Evolutionary conservation across 257 asterid species (phyloP).

Genomic region (Ballota nigra): DNA sequence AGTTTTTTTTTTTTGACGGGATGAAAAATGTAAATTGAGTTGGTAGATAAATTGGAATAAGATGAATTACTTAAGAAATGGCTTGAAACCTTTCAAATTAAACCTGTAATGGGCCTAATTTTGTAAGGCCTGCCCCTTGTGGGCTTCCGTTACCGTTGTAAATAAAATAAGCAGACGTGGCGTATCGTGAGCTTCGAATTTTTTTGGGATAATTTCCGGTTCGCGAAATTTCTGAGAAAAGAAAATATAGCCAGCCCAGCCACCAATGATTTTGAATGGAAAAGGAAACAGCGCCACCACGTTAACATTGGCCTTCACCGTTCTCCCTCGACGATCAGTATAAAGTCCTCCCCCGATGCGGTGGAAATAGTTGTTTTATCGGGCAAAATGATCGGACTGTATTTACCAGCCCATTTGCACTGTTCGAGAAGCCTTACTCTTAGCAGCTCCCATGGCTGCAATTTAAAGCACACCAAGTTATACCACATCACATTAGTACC

Average conservation of each 20-base stretch:
- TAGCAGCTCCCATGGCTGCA: slow-evolving; percentile 10
- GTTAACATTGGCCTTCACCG: not conserved
- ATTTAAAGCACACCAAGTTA: slow-evolving; percentile 21
- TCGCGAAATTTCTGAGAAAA: not conserved
- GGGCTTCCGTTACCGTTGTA: not conserved
- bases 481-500: slow-evolving; percentile 21
- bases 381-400: slow-evolving; percentile 33
- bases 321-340: not conserved
- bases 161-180: slow-evolving; percentile 30
- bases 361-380: not conserved
- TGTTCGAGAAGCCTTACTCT: slow-evolving; percentile 6
- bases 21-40: too few relatives aligned
- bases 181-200: slow-evolving; percentile 28
- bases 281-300: slow-evolving; percentile 2
- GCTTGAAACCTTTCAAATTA: too few relatives aligned
- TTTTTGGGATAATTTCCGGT: slow-evolving; percentile 26
- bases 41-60: too few relatives aligned
- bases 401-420: slow-evolving; percentile 10
- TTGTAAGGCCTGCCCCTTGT: too few relatives aligned
- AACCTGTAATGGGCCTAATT: too few relatives aligned
- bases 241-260: not conserved
- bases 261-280: slow-evolving; percentile 8
- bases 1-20: too few relatives aligned
- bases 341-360: not conserved
- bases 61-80: too few relatives aligned